phyloP scores from a whole-genome alignment of 257 asterid genomes.

The Solanum okadae region DNA sequence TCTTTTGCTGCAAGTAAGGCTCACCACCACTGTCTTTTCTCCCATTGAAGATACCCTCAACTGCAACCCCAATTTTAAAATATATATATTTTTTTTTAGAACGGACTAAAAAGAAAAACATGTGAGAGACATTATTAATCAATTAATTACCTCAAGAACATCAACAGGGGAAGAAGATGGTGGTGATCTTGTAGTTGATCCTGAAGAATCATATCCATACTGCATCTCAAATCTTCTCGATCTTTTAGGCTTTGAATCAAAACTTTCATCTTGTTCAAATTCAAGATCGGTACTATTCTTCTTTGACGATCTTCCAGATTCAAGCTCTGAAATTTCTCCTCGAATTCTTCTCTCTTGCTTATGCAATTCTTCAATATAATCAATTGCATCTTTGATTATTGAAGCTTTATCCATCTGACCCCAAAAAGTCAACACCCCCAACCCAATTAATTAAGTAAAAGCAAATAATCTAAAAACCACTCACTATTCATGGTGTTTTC shows the following conservation, averaged over 20 bases:
- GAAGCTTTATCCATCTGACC: conserved; percentile 87
- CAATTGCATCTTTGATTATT: conserved; percentile 77
- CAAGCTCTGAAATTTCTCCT: conserved; percentile 54
- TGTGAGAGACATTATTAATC: not conserved
- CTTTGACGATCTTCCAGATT: conserved; percentile 17
- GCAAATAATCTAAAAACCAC: not conserved
- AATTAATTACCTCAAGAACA: conserved; percentile 50
- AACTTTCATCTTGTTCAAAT: conserved; percentile 27
- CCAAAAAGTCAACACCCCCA: not conserved
- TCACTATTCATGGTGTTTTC: not conserved
- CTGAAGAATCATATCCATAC: conserved; percentile 16
- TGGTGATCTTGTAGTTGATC: not conserved
- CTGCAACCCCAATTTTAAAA: conserved; percentile 19
- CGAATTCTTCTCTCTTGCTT: conserved; percentile 48
- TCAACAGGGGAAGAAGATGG: conserved; percentile 42
- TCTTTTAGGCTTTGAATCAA: conserved; percentile 35
- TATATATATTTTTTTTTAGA: no score
- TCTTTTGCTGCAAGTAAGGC: conserved; percentile 71
- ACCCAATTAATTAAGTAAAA: not conserved
- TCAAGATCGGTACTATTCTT: conserved; percentile 2
- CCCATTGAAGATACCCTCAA: conserved; percentile 58
- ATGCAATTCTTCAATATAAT: conserved; percentile 49
- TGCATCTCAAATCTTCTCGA: conserved; percentile 28
- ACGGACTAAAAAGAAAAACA: not conserved
- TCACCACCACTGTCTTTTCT: conserved; percentile 55